These are phyloP conservation scores for Myxozyma mucilagina DNA, from an alignment of 805 yeast genomes.

Conservation along the genomic window DNA sequence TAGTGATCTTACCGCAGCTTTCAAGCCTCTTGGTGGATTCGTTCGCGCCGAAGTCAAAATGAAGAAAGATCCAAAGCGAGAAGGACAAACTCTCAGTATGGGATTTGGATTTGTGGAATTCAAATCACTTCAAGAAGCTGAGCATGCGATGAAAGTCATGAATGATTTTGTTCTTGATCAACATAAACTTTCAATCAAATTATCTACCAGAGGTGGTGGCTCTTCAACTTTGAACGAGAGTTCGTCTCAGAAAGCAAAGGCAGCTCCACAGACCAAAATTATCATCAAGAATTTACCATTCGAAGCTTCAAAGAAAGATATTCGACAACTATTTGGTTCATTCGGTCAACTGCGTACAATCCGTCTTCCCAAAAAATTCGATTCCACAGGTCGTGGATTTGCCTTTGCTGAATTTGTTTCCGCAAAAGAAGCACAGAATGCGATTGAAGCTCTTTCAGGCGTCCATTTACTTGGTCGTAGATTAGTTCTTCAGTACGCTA, in stretches of 20 bases:
- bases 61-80: constrained; percentile 79
- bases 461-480: constrained; percentile 96
- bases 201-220: constrained; percentile 68
- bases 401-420: constrained; percentile 93
- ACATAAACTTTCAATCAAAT: constrained; percentile 82
- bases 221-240: constrained; percentile 33
- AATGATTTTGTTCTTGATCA: constrained; percentile 83
- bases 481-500: constrained; percentile 89
- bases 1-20: constrained; percentile 55
- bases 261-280: constrained; percentile 55
- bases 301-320: constrained; percentile 90
- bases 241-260: constrained; percentile 17
- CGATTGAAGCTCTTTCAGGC: constrained; percentile 90
- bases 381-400: constrained; percentile 93
- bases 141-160: constrained; percentile 66
- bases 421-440: constrained; percentile 84
- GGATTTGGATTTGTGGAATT: constrained; percentile 98
- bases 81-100: constrained; percentile 77
- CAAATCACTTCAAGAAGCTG: constrained; percentile 73
- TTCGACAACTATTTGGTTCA: constrained; percentile 88
- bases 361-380: constrained; percentile 94
- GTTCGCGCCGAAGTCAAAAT: constrained; percentile 78
- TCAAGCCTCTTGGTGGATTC: constrained; percentile 76
- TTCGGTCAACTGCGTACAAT: constrained; percentile 94
- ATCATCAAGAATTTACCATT: constrained; percentile 96